phyloP scores from a whole-genome alignment of 495 filamentous ascomycete genomes.

The Penicillium ochrochloron region DNA sequence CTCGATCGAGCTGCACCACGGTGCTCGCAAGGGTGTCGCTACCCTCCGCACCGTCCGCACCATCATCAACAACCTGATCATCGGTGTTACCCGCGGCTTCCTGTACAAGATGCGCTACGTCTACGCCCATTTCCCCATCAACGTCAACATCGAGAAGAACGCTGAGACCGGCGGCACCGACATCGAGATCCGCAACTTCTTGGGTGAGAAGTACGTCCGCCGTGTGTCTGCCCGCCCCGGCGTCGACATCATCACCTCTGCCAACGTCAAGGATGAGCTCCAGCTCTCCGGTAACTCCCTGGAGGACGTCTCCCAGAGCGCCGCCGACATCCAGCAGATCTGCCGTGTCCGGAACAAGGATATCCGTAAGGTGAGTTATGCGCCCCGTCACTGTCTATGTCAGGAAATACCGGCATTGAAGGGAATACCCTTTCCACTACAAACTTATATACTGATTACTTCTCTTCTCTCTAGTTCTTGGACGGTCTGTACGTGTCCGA shows the following conservation, averaged over 20 bases:
- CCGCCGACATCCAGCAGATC: conserved; percentile 98
- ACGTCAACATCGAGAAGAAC: conserved; percentile 99
- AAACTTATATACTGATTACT: conserved; percentile 25
- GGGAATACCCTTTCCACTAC: not conserved
- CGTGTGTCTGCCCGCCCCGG: conserved; percentile 84
- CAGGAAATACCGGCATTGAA: not conserved
- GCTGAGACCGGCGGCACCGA: conserved; percentile 82
- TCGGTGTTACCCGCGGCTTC: conserved; percentile 97
- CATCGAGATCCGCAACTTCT: conserved; percentile 99
- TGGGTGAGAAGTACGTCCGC: conserved; percentile 99
- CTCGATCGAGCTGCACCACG: conserved; percentile 97
- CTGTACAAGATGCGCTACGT: conserved; percentile 99
- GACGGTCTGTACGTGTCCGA: conserved; percentile 99
- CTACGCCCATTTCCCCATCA: conserved; percentile 99
- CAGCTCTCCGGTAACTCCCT: conserved; percentile 90
- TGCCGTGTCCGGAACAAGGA: conserved; percentile 99
- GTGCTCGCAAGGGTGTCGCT: conserved; percentile 94
- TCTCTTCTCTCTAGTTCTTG: conserved; percentile 74
- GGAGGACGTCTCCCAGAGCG: conserved; percentile 94
- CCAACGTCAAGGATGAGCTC: conserved; percentile 96
- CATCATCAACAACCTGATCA: conserved; percentile 96
- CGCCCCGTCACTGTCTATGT: not conserved
- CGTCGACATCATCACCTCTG: conserved; percentile 86
- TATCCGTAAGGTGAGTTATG: conserved; percentile 88
- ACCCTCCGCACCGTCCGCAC: conserved; percentile 97